Evolutionary conservation across 768 basidiomycete genomes (phyloP).

Genomic region (Cyclocybe cylindracea): DNA sequence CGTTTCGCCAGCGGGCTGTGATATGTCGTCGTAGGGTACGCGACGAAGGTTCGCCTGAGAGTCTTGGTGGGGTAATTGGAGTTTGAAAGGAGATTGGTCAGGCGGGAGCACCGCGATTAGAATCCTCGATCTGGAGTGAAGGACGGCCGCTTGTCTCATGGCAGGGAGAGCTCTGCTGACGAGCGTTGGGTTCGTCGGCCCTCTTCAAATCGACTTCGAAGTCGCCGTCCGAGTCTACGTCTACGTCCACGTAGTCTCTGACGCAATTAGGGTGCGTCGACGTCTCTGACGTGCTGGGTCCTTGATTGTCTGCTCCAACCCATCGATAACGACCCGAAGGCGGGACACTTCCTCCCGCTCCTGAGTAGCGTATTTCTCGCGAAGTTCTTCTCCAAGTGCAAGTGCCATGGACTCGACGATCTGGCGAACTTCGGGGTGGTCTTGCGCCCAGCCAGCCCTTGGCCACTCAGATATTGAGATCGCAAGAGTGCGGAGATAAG

Average conservation of each 20-base stretch:
- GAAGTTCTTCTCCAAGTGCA: constrained; percentile 67
- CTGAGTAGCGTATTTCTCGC: constrained; percentile 38
- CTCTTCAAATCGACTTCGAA: constrained; percentile 19
- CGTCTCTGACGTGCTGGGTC: background rate
- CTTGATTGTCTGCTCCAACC: too few species aligned
- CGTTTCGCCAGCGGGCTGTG: constrained; percentile 6
- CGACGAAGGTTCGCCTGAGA: constrained; percentile 29
- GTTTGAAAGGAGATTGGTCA: constrained; percentile 25
- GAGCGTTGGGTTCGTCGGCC: constrained; percentile 23
- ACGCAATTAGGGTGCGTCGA: background rate
- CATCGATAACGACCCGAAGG: too few species aligned
- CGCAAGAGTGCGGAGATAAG: constrained; percentile 41
- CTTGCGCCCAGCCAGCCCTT: constrained; percentile 65
- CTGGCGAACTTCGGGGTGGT: constrained; percentile 62
- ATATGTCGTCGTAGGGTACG: constrained; percentile 11
- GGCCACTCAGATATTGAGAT: constrained; percentile 65
- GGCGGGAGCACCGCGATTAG: constrained; percentile 19
- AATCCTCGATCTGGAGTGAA: constrained; percentile 17
- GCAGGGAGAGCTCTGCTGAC: constrained; percentile 13
- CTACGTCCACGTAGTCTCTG: constrained; percentile 5
- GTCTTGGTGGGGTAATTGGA: constrained; percentile 33
- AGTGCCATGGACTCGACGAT: constrained; percentile 59
- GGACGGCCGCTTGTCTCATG: background rate
- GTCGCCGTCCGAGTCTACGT: constrained; percentile 20
- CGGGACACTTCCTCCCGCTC: background rate